Conservation (phyloP, 1,284 basidiomycete species). For the Malassezia sympodialis region DNA sequence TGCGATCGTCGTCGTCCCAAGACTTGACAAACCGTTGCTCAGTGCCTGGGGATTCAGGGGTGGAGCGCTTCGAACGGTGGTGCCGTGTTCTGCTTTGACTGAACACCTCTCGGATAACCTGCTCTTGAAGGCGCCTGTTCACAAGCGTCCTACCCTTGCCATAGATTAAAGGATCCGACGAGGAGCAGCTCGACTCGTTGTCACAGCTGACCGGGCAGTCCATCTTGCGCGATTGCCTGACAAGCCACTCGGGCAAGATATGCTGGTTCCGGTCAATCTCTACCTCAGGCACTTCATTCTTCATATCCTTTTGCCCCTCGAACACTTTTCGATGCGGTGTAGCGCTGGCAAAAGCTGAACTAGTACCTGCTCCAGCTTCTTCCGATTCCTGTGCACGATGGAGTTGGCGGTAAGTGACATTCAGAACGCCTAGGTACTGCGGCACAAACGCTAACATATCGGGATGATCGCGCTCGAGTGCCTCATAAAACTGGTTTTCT, state of each 20-base stretch:
- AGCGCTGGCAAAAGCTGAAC: slow-evolving; percentile 7
- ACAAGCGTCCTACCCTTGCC: slow-evolving; percentile 43
- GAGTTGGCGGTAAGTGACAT: slow-evolving; percentile 67
- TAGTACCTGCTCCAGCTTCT: not conserved
- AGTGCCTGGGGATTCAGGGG: not conserved
- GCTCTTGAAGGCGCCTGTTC: slow-evolving; percentile 44
- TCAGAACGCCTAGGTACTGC: slow-evolving; percentile 92
- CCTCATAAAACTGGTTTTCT: slow-evolving; percentile 96
- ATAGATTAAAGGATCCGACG: slow-evolving; percentile 15
- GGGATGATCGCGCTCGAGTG: slow-evolving; percentile 83
- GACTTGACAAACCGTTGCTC: slow-evolving; percentile 28
- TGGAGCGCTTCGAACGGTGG: slow-evolving; percentile 20
- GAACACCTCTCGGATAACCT: slow-evolving; percentile 46
- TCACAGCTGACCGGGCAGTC: not conserved
- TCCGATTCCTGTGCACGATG: slow-evolving; percentile 3
- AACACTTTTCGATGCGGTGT: slow-evolving; percentile 35
- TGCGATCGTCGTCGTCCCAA: slow-evolving; percentile 18
- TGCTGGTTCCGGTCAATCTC: slow-evolving; percentile 84
- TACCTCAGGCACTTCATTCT: slow-evolving; percentile 57
- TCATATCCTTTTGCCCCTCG: slow-evolving; percentile 36
- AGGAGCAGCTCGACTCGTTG: not conserved
- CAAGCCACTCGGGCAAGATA: slow-evolving; percentile 86
- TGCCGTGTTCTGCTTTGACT: slow-evolving; percentile 26
- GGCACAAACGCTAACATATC: slow-evolving; percentile 85
- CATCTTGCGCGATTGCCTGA: slow-evolving; percentile 32